Percentiles rank a stretch among this genome's conserved stretches.
Evolutionary conservation across 1,284 basidiomycete genomes (phyloP).

Genomic region (Coniophora puteana): DNA sequence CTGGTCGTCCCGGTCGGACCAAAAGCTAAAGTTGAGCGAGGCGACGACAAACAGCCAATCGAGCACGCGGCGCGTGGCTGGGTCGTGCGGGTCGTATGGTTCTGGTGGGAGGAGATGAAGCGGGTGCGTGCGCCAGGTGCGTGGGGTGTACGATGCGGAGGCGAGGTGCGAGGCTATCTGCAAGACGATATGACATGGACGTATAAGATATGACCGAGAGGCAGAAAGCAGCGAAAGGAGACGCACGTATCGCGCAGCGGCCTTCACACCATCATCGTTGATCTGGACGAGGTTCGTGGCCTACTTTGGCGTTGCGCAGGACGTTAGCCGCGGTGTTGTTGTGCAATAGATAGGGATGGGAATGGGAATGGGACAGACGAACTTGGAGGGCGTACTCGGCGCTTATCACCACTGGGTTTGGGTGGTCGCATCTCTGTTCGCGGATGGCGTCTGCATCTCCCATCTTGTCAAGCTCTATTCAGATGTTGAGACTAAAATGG

Average conservation of each 20-base stretch:
- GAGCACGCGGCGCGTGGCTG: constrained; percentile 52
- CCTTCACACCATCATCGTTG: constrained; percentile 50
- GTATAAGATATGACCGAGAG: neutral
- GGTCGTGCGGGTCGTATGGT: constrained; percentile 48
- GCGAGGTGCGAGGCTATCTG: constrained; percentile 60
- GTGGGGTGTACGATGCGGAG: constrained; percentile 64
- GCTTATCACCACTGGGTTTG: constrained; percentile 48
- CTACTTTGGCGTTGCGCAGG: constrained; percentile 26
- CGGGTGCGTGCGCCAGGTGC: constrained; percentile 74
- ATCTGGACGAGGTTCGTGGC: constrained; percentile 56
- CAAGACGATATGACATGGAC: too few relatives aligned
- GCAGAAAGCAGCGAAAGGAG: neutral
- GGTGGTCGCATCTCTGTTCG: too few relatives aligned
- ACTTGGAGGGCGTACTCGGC: constrained; percentile 51
- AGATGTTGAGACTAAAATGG: too few relatives aligned
- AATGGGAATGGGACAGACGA: too few relatives aligned
- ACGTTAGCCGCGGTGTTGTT: neutral
- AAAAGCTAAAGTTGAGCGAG: constrained; percentile 82
- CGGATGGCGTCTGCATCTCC: too few relatives aligned
- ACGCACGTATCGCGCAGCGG: constrained; percentile 59
- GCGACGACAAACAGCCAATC: constrained; percentile 86
- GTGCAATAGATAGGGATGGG: too few relatives aligned
- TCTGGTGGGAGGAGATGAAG: constrained; percentile 69
- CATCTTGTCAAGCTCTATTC: too few relatives aligned
- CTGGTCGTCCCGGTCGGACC: constrained; percentile 64